These are phyloP conservation scores for Pleomassaria siparia DNA, from an alignment of 2,329 filamentous ascomycete species.

Conservation along the genomic window DNA sequence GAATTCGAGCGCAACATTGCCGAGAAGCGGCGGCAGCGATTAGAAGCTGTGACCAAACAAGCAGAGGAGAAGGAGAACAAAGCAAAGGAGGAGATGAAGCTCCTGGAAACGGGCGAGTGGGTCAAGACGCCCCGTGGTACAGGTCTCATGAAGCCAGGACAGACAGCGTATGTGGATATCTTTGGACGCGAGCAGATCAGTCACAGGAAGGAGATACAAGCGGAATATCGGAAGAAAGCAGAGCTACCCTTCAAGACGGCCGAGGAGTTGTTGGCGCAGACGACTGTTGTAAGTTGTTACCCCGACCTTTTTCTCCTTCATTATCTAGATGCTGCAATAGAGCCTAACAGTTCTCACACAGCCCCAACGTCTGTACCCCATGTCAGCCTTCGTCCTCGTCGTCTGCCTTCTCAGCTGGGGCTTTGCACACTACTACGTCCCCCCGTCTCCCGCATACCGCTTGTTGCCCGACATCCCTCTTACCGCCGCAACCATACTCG, in stretches of 20 bases:
- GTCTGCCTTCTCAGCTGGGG: slow-evolving; percentile 25
- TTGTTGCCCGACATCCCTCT: slow-evolving; percentile 37
- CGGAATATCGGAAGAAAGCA: slow-evolving; percentile 28
- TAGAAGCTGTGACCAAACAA: slow-evolving; percentile 30
- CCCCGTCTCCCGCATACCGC: slow-evolving; percentile 33
- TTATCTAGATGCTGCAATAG: neutral
- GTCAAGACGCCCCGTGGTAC: slow-evolving; percentile 36
- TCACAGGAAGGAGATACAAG: slow-evolving; percentile 28
- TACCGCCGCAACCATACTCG: slow-evolving; percentile 53
- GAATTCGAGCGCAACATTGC: slow-evolving; percentile 39
- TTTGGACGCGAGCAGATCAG: slow-evolving; percentile 38
- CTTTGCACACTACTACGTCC: slow-evolving; percentile 37
- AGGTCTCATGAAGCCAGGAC: slow-evolving; percentile 39
- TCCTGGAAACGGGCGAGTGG: slow-evolving; percentile 36
- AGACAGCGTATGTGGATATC: slow-evolving; percentile 36
- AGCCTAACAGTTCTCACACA: slow-evolving; percentile 12
- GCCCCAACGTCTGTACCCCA: slow-evolving; percentile 39
- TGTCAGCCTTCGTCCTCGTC: slow-evolving; percentile 36
- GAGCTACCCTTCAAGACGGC: slow-evolving; percentile 24
- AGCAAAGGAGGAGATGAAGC: slow-evolving; percentile 32
- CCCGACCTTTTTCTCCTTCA: neutral
- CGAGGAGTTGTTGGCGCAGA: slow-evolving; percentile 32
- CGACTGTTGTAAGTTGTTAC: slow-evolving; percentile 34
- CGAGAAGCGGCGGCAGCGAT: slow-evolving; percentile 31
- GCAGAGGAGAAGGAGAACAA: slow-evolving; percentile 37